Evolutionary conservation across 208 protist genomes (phyloP).

Genomic region (Acanthamoeba lenticulata): DNA sequence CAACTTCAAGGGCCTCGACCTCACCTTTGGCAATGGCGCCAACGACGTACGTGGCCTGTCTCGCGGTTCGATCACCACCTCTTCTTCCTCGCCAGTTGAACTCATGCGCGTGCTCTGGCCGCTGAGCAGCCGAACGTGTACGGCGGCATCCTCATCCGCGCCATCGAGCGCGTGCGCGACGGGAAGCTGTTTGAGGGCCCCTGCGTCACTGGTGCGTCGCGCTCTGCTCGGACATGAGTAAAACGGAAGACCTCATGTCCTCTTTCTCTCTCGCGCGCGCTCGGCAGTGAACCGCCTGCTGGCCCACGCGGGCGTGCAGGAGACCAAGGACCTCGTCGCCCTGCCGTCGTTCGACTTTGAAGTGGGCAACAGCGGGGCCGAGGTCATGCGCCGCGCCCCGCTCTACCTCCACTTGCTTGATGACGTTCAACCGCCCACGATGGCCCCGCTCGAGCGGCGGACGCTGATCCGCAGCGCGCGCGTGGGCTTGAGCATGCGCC

Average conservation of each 20-base stretch:
- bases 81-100: background rate
- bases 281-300: constrained; percentile 38
- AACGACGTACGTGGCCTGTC: background rate
- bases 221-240: background rate
- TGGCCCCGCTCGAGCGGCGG: background rate
- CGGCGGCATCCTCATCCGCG: constrained; percentile 34
- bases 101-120: background rate
- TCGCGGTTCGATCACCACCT: background rate
- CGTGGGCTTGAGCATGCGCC: constrained; percentile 58
- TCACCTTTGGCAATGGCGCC: constrained; percentile 57
- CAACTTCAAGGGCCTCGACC: constrained; percentile 68
- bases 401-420: constrained; percentile 48
- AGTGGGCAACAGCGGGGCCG: constrained; percentile 57
- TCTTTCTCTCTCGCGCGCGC: background rate
- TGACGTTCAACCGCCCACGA: background rate
- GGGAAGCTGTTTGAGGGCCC: constrained; percentile 63
- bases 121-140: background rate
- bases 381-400: background rate
- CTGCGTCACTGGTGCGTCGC: constrained; percentile 1
- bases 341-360: constrained; percentile 56
- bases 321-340: background rate
- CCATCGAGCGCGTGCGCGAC: constrained; percentile 47
- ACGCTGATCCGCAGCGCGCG: background rate
- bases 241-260: too few species aligned
- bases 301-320: constrained; percentile 21